Percentiles rank a stretch among this genome's conserved stretches.
These are phyloP conservation scores for Talaromyces sp. DNA, from an alignment of 2,329 filamentous ascomycete genomes.

Conservation along the genomic window DNA sequence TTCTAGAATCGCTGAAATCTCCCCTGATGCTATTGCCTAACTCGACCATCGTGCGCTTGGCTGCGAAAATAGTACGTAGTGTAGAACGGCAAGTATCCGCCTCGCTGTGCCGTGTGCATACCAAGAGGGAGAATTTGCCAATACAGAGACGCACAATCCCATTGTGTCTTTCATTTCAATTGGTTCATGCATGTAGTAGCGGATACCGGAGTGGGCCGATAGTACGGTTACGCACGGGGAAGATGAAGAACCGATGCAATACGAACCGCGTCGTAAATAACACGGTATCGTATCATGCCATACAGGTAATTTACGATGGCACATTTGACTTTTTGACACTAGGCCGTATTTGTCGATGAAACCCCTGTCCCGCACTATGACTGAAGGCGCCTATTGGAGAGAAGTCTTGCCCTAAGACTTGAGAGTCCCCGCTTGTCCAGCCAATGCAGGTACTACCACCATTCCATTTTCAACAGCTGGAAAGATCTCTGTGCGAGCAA, in stretches of 20 bases:
- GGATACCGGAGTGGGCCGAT: not conserved
- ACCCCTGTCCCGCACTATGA: not conserved
- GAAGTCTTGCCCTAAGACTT: not conserved
- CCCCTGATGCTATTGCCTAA: not conserved
- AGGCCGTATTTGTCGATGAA: not conserved
- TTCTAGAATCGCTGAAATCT: not conserved
- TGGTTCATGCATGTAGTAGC: not conserved
- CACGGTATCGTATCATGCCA: not conserved
- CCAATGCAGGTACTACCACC: constrained; percentile 12
- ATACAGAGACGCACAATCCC: not conserved
- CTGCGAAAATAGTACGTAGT: not conserved
- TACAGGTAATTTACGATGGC: not conserved
- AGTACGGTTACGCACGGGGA: not conserved
- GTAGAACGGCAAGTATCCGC: not conserved
- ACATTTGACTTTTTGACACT: not conserved
- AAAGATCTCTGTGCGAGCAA: not conserved
- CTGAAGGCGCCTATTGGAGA: constrained; percentile 2
- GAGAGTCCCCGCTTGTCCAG: constrained; percentile 8
- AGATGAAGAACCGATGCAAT: not conserved
- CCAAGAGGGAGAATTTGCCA: not conserved
- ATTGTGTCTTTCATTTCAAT: not conserved
- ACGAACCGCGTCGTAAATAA: not conserved
- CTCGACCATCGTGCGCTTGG: not conserved
- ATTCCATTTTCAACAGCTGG: constrained; percentile 4
- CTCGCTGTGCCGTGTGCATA: not conserved